Conservation (phyloP, 805 yeast species). For the Ogataea dorogensis region DNA sequence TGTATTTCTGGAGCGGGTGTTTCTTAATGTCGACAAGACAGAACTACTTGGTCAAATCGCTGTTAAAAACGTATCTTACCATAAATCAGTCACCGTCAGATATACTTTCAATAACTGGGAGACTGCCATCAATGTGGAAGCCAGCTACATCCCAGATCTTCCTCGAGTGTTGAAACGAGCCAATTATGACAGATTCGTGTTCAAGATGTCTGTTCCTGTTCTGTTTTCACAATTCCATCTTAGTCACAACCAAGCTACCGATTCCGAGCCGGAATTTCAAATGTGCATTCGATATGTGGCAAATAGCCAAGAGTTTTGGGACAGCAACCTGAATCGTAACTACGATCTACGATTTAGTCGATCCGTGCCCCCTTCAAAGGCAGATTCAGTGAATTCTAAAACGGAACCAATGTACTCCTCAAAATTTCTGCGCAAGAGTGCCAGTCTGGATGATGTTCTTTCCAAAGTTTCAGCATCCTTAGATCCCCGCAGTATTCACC, state of each 20-base stretch:
- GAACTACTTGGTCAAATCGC: conserved; percentile 71
- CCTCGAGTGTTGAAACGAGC: conserved; percentile 48
- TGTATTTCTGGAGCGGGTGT: conserved; percentile 66
- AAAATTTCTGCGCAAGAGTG: conserved; percentile 25
- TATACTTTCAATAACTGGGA: conserved; percentile 81
- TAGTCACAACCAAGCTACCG: conserved; percentile 24
- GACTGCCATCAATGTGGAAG: conserved; percentile 67
- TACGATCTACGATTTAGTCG: conserved; percentile 47
- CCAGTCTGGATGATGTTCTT: conserved; percentile 23
- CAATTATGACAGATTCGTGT: conserved; percentile 68
- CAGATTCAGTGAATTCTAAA: background rate
- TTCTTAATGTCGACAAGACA: conserved; percentile 56
- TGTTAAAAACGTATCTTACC: conserved; percentile 69
- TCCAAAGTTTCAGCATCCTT: conserved; percentile 1
- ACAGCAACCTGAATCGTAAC: conserved; percentile 62
- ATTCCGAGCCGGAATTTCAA: conserved; percentile 23
- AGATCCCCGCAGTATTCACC: conserved; percentile 3
- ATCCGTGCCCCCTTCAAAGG: background rate
- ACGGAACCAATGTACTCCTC: conserved; percentile 19
- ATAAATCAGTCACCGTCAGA: conserved; percentile 64
- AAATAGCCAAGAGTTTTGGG: conserved; percentile 64
- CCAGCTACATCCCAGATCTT: conserved; percentile 55
- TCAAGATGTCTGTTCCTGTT: conserved; percentile 52
- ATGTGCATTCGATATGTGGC: conserved; percentile 60
- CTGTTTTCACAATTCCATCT: conserved; percentile 34